Base-by-base conservation (phyloP, 306 rosid genomes). In the Trifolium repens region DNA sequence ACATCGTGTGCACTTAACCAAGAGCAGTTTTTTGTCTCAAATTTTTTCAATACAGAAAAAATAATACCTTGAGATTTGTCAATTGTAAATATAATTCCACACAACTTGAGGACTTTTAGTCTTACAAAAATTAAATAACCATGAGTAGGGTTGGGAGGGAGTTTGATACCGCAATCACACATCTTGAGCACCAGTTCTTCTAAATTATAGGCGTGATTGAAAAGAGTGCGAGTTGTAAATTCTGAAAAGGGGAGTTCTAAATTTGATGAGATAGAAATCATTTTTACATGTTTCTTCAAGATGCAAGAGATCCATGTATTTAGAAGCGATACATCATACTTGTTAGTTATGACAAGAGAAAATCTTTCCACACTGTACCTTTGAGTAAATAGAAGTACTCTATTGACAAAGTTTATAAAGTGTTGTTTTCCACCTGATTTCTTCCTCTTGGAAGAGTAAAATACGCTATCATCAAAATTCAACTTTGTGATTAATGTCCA, bases 401-500 rank as follows among this genome's bases (percentile, higher is more conserved):
- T 40, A 9, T 40, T 40, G 12, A 40, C 40, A 37, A 37, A 37
- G 40, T 37, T 37, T 37, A 37, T 37, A 37, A 37, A 37, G 40
- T 37, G 9, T 7, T 37, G 37, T 14, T 64, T 42, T 17, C 10
- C 46, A 66, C 46, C 12, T 4, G 13, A 2, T 54, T 54, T 54
- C 13, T 54, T 54, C 60, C 8, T 54, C 16, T 53, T 53, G 15
- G 14, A 15, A 44, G 49, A 11, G 15, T 37, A 37, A 37, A 44
- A 44, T 15, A 44, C 5, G 3, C 49, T 44, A 3, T 44, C 49
- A 10, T 44, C 0, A 3, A 44, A 44, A 12, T 44, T 11, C 15
- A 44, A 0, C 35, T 44, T 64, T 26, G 82, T 63, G 73, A 72
- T 53, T 26, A 2, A 40, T 8, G 67, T 72, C 78, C 82, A 79